These are phyloP conservation scores for Phytopythium montanum DNA, from an alignment of 352 stramenopile genomes.

Conservation along the genomic window DNA sequence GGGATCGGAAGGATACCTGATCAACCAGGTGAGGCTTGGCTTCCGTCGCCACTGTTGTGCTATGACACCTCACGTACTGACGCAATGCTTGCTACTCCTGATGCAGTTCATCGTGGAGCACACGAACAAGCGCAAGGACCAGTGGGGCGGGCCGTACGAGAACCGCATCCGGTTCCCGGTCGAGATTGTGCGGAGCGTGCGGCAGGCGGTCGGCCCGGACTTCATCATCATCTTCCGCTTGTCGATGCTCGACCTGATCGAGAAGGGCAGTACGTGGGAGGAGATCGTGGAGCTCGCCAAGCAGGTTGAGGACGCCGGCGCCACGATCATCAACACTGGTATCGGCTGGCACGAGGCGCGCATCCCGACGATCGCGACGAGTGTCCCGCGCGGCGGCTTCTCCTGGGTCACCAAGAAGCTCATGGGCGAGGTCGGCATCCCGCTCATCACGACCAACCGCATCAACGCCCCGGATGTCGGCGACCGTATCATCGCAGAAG, in stretches of 20 bases:
- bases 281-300: constrained; percentile 91
- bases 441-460: constrained; percentile 96
- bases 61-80: neutral
- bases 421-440: constrained; percentile 84
- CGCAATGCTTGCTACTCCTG: neutral
- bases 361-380: constrained; percentile 96
- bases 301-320: constrained; percentile 90
- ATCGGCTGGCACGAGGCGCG: constrained; percentile 98
- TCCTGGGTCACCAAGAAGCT: constrained; percentile 94
- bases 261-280: constrained; percentile 83
- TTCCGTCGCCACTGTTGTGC: too few species aligned
- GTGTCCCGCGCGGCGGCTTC: constrained; percentile 93
- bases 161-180: constrained; percentile 94
- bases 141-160: constrained; percentile 92
- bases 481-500: constrained; percentile 86
- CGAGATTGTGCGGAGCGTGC: constrained; percentile 92
- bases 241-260: constrained; percentile 95
- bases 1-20: constrained; percentile 97
- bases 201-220: constrained; percentile 86
- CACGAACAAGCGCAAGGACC: constrained; percentile 94
- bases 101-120: constrained; percentile 92
- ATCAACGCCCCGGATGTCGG: constrained; percentile 95
- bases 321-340: constrained; percentile 97
- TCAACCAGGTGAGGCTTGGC: constrained; percentile 70
- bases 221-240: constrained; percentile 99